phyloP scores from a whole-genome alignment of 2,329 filamentous ascomycete genomes.

The Cercospora nicotianae region DNA sequence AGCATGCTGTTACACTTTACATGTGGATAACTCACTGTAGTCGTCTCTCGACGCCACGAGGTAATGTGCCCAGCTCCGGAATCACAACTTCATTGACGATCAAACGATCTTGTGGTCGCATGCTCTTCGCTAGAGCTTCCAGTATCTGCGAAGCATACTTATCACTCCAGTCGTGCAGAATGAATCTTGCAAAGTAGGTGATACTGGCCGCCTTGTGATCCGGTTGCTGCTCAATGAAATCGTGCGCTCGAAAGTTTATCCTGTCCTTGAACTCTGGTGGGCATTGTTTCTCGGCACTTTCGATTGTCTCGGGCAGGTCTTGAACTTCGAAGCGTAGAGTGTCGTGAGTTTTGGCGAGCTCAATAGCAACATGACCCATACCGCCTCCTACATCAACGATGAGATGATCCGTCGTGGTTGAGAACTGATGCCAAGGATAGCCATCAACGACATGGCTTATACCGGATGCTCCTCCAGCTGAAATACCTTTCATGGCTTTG shows the following conservation, averaged over 20 bases:
- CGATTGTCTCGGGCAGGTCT: neutral
- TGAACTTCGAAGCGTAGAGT: neutral
- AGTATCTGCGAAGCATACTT: constrained; percentile 12
- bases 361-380: neutral
- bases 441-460: neutral
- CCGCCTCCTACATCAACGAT: neutral
- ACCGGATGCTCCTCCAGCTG: neutral
- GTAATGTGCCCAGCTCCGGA: neutral
- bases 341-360: neutral
- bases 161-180: constrained; percentile 14
- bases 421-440: neutral
- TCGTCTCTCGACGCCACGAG: neutral
- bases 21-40: neutral
- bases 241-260: neutral
- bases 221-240: neutral
- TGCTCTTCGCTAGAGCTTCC: neutral
- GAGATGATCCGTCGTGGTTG: neutral
- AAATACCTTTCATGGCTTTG: neutral
- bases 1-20: neutral
- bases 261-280: neutral
- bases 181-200: neutral
- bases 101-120: neutral
- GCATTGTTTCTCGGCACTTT: neutral
- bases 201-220: neutral
- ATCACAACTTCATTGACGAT: neutral